phyloP scores from a whole-genome alignment of 306 rosid species.

The Medicago ruthenica region DNA sequence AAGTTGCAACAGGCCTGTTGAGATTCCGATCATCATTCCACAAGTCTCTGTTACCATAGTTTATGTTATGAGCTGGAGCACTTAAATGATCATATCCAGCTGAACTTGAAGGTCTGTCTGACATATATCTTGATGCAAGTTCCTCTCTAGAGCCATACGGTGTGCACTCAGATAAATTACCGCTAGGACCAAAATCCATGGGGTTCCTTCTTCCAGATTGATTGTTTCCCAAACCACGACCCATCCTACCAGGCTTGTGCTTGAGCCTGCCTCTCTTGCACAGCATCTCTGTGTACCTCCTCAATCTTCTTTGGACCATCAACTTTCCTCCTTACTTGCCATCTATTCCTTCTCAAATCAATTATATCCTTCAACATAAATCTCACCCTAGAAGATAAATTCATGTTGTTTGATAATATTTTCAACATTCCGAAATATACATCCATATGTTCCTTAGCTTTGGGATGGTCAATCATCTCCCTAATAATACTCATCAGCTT shows the following conservation, averaged over 20 bases:
- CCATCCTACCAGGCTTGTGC: slow-evolving; percentile 77
- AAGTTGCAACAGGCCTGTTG: slow-evolving; percentile 60
- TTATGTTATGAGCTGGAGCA: slow-evolving; percentile 58
- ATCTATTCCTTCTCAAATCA: slow-evolving; percentile 85
- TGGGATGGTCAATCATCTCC: too few species aligned
- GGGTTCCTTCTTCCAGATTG: slow-evolving; percentile 71
- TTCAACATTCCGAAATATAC: too few species aligned
- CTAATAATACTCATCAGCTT: too few species aligned
- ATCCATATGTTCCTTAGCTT: too few species aligned
- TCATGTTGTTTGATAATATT: slow-evolving; percentile 41
- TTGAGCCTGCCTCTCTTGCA: too few species aligned
- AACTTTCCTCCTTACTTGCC: slow-evolving; percentile 94
- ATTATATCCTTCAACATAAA: slow-evolving; percentile 93
- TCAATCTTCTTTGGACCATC: too few species aligned
- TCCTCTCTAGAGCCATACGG: slow-evolving; percentile 61
- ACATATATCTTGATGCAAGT: slow-evolving; percentile 44
- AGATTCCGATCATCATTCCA: slow-evolving; percentile 61
- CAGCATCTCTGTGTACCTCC: too few species aligned
- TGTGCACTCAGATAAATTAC: slow-evolving; percentile 58
- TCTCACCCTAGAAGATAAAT: slow-evolving; percentile 89
- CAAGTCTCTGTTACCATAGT: slow-evolving; percentile 58
- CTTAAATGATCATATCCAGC: slow-evolving; percentile 61
- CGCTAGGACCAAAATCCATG: slow-evolving; percentile 65
- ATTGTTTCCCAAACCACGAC: slow-evolving; percentile 72
- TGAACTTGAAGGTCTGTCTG: slow-evolving; percentile 62